phyloP scores from a whole-genome alignment of 495 filamentous ascomycete species.

The Penicillium riverlandense region DNA sequence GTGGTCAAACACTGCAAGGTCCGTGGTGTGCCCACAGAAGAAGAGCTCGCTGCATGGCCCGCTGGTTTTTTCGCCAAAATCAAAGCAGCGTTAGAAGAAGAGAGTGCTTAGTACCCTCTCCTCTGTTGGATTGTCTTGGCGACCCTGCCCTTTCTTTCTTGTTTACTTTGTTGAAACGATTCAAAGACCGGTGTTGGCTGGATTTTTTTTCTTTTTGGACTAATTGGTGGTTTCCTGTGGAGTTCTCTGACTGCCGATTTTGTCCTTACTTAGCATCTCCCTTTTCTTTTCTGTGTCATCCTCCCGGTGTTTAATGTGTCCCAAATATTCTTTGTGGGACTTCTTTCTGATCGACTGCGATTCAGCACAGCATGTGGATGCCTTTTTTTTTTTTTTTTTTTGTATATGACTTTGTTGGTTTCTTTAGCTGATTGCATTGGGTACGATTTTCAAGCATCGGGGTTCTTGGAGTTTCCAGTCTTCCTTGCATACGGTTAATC shows the following conservation, averaged over 20 bases:
- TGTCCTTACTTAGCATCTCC: constrained; percentile 3
- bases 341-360: constrained; percentile 3
- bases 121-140: constrained; percentile 7
- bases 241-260: constrained; percentile 7
- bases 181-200: constrained; percentile 22
- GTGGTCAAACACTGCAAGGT: constrained; percentile 69
- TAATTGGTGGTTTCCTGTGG: constrained; percentile 11
- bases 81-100: constrained; percentile 53
- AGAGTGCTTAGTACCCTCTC: constrained; percentile 18
- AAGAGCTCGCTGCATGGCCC: constrained; percentile 67
- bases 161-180: constrained; percentile 12
- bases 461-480: constrained; percentile 3
- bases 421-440: constrained; percentile 6
- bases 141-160: constrained; percentile 1
- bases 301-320: constrained; percentile 1
- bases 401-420: constrained; percentile 15
- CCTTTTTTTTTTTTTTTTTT: constrained; percentile 6
- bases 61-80: constrained; percentile 58
- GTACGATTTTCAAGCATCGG: constrained; percentile 4
- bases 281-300: constrained; percentile 5
- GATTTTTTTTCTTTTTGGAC: constrained; percentile 5
- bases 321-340: background rate
- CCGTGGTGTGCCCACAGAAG: constrained; percentile 58
- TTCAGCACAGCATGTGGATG: constrained; percentile 16
- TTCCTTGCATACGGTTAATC: background rate